Evolutionary conservation across 192 early-diverging fungal genomes (phyloP).

Genomic region (Rhizophagus sp.): DNA sequence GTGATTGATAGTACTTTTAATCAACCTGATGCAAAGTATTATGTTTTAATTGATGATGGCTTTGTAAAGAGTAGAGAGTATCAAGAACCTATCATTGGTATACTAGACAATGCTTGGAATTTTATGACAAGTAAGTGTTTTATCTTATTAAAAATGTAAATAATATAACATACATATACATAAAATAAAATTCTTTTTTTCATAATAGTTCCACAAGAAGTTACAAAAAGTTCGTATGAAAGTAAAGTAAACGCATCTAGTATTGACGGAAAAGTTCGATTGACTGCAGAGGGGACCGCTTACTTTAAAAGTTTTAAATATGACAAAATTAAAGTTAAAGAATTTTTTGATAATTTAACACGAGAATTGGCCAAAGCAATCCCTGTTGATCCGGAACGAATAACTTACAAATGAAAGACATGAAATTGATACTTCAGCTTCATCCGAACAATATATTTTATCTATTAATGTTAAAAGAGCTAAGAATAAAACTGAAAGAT

Average conservation of each 20-base stretch:
- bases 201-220: too few species aligned
- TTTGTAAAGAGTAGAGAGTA: background rate
- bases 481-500: background rate
- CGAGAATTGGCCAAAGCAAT: background rate
- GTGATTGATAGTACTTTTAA: conserved; percentile 6
- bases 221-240: too few species aligned
- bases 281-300: background rate
- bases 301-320: background rate
- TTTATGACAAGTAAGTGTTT: background rate
- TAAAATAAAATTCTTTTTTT: too few species aligned
- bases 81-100: background rate
- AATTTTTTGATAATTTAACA: background rate
- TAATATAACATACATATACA: too few species aligned
- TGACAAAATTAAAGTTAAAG: background rate
- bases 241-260: background rate
- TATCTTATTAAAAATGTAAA: background rate
- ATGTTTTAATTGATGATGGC: conserved; percentile 15
- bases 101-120: background rate
- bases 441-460: background rate
- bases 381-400: background rate
- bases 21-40: background rate
- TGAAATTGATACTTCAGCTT: background rate
- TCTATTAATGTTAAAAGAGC: background rate
- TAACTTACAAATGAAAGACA: background rate
- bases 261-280: background rate